phyloP scores from a whole-genome alignment of 352 stramenopile genomes.

The Globisporangium takayamanum region DNA sequence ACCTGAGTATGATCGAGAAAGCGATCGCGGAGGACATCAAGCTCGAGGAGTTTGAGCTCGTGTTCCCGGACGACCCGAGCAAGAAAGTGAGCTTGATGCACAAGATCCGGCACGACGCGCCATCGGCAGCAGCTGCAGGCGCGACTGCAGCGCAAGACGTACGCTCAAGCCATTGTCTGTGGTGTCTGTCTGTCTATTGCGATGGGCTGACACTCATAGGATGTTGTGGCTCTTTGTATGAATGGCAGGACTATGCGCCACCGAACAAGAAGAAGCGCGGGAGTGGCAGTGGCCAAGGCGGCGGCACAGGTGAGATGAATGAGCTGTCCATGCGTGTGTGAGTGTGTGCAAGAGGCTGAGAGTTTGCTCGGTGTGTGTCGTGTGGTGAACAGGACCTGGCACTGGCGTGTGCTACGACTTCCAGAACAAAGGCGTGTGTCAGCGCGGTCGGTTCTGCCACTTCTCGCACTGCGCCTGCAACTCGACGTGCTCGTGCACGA shows the following conservation, averaged over 20 bases:
- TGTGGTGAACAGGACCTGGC: constrained; percentile 26
- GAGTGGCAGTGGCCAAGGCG: constrained; percentile 16
- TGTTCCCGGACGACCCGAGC: constrained; percentile 61
- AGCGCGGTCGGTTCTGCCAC: constrained; percentile 78
- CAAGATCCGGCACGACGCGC: constrained; percentile 33
- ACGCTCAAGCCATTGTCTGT: not conserved
- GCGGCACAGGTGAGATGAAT: not conserved
- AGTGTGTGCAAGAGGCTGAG: not conserved
- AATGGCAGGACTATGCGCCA: constrained; percentile 41
- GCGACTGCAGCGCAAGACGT: not conserved
- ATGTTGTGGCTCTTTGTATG: not conserved
- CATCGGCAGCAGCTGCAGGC: not conserved
- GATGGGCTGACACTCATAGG: not conserved
- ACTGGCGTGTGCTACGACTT: constrained; percentile 87
- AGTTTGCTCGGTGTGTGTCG: not conserved
- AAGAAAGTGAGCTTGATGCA: constrained; percentile 40
- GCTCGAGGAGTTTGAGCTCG: constrained; percentile 73
- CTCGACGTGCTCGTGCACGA: constrained; percentile 77
- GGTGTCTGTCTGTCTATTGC: not conserved
- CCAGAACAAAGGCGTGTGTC: constrained; percentile 84
- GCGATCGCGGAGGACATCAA: constrained; percentile 69
- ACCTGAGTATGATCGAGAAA: constrained; percentile 59
- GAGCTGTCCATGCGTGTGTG: not conserved
- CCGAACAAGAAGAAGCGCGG: constrained; percentile 66
- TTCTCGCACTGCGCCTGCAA: constrained; percentile 87